Percentiles rank a stretch among this genome's conserved stretches.
These are phyloP conservation scores for Coemansia sp. DNA, from an alignment of 192 early-diverging fungal species.

Conservation along the genomic window DNA sequence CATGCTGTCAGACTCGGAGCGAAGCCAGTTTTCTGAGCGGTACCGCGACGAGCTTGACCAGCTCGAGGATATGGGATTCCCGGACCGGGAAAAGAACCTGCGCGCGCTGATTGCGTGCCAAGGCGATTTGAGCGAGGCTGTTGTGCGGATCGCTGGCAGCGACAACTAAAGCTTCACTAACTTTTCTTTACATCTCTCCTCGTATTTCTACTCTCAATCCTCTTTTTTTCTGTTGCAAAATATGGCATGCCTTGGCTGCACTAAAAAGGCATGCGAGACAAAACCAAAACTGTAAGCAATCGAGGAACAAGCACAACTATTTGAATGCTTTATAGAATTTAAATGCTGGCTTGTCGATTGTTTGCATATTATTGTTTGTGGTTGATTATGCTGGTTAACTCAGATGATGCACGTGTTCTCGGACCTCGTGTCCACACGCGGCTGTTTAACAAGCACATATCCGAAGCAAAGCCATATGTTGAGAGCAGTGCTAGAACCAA, in stretches of 20 bases:
- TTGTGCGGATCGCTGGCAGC: conserved; percentile 44
- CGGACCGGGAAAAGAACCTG: conserved; percentile 79
- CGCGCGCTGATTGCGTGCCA: conserved; percentile 79
- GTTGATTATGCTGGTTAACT: neutral
- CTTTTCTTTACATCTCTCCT: neutral
- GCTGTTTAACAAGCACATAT: neutral
- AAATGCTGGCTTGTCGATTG: neutral
- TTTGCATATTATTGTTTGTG: neutral
- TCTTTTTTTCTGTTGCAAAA: neutral
- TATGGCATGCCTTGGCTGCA: neutral
- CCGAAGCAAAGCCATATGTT: neutral
- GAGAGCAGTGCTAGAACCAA: neutral
- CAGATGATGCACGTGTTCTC: neutral
- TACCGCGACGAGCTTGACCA: conserved; percentile 68
- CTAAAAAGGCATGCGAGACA: neutral
- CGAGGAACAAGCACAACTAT: neutral
- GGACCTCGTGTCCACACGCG: neutral
- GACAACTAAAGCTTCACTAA: conserved; percentile 8
- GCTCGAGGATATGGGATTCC: conserved; percentile 95
- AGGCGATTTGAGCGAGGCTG: conserved; percentile 84
- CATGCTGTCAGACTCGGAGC: conserved; percentile 2
- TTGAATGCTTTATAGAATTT: neutral
- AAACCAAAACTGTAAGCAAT: neutral
- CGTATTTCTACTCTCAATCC: neutral
- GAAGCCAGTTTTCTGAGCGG: conserved; percentile 43